Evolutionary conservation across 495 filamentous ascomycete genomes (phyloP).

Genomic region (Penicillium desertorum): DNA sequence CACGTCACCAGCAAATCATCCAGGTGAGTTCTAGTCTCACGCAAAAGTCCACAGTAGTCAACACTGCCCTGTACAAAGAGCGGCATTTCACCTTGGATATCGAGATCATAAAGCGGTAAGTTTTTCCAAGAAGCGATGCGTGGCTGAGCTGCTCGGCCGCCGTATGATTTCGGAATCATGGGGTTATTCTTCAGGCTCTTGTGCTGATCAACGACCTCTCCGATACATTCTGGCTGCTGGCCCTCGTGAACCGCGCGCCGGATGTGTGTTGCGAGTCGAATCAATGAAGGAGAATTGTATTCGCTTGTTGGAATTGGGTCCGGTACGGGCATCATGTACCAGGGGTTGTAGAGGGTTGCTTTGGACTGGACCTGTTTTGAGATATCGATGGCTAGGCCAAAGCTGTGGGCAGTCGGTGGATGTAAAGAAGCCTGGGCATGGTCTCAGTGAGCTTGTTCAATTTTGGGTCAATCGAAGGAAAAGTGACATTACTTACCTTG

Average conservation of each 20-base stretch:
- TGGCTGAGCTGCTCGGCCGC: slow-evolving; percentile 7
- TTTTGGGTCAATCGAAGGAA: background rate
- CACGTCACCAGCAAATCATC: slow-evolving; percentile 15
- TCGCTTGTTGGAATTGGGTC: slow-evolving; percentile 10
- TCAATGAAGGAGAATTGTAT: slow-evolving; percentile 1
- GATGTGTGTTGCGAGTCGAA: slow-evolving; percentile 4
- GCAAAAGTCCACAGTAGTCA: slow-evolving; percentile 11
- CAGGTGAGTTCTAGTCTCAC: slow-evolving; percentile 3
- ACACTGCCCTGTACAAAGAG: slow-evolving; percentile 15
- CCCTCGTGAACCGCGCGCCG: slow-evolving; percentile 3
- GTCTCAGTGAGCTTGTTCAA: background rate
- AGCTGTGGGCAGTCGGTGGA: background rate
- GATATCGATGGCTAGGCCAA: slow-evolving; percentile 6
- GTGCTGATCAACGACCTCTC: slow-evolving; percentile 8
- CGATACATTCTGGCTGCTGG: slow-evolving; percentile 11
- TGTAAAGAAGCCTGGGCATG: slow-evolving; percentile 6
- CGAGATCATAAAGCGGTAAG: slow-evolving; percentile 6
- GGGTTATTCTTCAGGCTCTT: background rate
- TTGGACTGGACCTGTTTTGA: slow-evolving; percentile 7
- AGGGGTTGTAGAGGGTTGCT: slow-evolving; percentile 9
- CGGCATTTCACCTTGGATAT: slow-evolving; percentile 10
- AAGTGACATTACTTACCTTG: background rate
- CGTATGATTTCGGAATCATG: slow-evolving; percentile 6
- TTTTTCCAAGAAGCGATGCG: slow-evolving; percentile 10
- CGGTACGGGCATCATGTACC: slow-evolving; percentile 11